phyloP scores from a whole-genome alignment of 1,284 basidiomycete genomes.

The Taiwanofungus camphoratus region DNA sequence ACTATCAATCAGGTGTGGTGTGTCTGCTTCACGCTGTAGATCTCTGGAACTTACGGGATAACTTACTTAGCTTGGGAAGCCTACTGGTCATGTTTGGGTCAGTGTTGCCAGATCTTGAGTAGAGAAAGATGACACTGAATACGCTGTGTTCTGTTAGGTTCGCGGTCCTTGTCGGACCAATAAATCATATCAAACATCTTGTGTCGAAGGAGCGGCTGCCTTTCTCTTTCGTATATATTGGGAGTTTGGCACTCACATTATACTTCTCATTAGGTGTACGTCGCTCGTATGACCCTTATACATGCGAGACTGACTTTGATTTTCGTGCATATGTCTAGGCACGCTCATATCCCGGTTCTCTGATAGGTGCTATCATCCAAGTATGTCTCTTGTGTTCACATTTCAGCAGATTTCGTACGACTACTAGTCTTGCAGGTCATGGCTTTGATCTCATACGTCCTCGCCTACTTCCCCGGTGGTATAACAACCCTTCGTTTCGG shows the following conservation, averaged over 20 bases:
- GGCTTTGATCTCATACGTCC: conserved; percentile 79
- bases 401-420: not conserved
- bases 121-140: not conserved
- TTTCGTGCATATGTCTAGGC: conserved; percentile 36
- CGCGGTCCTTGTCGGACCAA: conserved; percentile 77
- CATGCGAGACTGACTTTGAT: not conserved
- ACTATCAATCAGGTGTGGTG: conserved; percentile 71
- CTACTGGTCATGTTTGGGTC: conserved; percentile 86
- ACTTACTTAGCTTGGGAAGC: conserved; percentile 61
- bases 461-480: conserved; percentile 90
- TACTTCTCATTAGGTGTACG: conserved; percentile 85
- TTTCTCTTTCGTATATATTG: conserved; percentile 82
- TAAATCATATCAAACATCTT: conserved; percentile 89
- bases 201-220: conserved; percentile 81
- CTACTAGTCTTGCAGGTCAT: conserved; percentile 44
- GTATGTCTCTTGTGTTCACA: conserved; percentile 33
- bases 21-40: not conserved
- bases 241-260: conserved; percentile 76
- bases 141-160: conserved; percentile 43
- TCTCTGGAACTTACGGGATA: not conserved
- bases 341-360: conserved; percentile 79
- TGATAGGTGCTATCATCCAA: conserved; percentile 76
- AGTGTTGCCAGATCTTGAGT: conserved; percentile 28
- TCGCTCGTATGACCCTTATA: conserved; percentile 2
- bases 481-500: conserved; percentile 78